Conservation (phyloP, 257 asterid genomes). For the Asclepias syriaca region DNA sequence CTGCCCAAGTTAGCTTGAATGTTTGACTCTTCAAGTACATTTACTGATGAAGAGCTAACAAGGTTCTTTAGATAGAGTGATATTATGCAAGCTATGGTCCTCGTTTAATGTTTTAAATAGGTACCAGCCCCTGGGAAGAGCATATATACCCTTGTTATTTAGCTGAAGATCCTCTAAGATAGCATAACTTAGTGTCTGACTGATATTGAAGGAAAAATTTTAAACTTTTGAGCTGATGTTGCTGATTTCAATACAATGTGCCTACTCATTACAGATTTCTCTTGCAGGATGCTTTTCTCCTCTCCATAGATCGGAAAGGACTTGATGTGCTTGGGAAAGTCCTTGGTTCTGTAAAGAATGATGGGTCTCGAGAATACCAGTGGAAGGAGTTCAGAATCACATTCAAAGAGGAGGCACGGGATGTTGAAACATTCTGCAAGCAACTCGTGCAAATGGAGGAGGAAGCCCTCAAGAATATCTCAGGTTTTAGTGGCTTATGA, state of each 20-base stretch:
- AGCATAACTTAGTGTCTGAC: background rate
- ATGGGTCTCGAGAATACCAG: conserved; percentile 60
- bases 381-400: conserved; percentile 78
- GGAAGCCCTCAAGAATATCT: conserved; percentile 59
- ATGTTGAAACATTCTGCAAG: conserved; percentile 53
- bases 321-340: conserved; percentile 72
- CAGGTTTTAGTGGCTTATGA: conserved; percentile 59
- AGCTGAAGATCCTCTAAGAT: background rate
- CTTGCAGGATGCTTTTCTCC: conserved; percentile 70
- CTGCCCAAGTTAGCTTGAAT: background rate
- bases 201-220: background rate
- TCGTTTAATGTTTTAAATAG: background rate
- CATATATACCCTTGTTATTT: background rate
- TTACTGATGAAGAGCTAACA: background rate
- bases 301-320: conserved; percentile 76
- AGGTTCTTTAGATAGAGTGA: background rate
- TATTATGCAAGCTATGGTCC: background rate
- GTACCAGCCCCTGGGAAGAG: background rate
- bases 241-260: background rate
- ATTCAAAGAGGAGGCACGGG: conserved; percentile 49
- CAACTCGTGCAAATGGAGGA: conserved; percentile 82
- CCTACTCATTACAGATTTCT: background rate
- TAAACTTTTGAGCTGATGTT: background rate
- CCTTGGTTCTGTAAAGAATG: conserved; percentile 40
- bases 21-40: background rate